Conservation (phyloP, 768 basidiomycete species). For the Suillus brevipes region DNA sequence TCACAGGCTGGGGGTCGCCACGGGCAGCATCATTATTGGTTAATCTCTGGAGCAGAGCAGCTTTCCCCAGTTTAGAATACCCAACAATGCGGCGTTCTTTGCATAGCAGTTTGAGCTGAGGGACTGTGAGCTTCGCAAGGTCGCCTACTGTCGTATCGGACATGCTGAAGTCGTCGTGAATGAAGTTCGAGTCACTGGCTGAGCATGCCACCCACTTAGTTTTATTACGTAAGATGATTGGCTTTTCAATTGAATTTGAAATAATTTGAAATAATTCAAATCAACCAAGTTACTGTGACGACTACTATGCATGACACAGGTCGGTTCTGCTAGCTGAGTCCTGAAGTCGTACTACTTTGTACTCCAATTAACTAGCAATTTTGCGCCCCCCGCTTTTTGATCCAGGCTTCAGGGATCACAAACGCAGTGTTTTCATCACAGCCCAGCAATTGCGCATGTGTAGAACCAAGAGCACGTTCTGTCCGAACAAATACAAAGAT, state of each 20-base stretch:
- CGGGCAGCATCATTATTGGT: not conserved
- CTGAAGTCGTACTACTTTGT: no score
- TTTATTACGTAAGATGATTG: no score
- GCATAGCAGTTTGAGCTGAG: slow-evolving; percentile 66
- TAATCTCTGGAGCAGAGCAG: slow-evolving; percentile 54
- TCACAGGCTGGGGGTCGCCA: not conserved
- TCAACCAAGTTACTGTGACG: no score
- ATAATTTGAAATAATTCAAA: no score
- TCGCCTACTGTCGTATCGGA: slow-evolving; percentile 10
- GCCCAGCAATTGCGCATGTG: not conserved
- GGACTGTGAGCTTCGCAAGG: slow-evolving; percentile 48
- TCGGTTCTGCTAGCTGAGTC: no score
- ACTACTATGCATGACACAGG: no score
- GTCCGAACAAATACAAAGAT: not conserved
- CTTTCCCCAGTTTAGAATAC: slow-evolving; percentile 68
- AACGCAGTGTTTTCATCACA: not conserved
- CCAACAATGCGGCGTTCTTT: slow-evolving; percentile 61
- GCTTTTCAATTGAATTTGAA: no score
- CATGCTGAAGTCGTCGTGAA: not conserved
- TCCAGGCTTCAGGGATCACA: not conserved
- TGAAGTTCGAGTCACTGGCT: no score
- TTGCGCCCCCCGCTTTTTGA: not conserved
- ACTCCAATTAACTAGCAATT: not conserved
- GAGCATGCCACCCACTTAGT: no score
- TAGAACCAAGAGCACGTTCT: not conserved